Base-by-base conservation (phyloP, 805 yeast species). In the Barnettozyma botsteinii region DNA sequence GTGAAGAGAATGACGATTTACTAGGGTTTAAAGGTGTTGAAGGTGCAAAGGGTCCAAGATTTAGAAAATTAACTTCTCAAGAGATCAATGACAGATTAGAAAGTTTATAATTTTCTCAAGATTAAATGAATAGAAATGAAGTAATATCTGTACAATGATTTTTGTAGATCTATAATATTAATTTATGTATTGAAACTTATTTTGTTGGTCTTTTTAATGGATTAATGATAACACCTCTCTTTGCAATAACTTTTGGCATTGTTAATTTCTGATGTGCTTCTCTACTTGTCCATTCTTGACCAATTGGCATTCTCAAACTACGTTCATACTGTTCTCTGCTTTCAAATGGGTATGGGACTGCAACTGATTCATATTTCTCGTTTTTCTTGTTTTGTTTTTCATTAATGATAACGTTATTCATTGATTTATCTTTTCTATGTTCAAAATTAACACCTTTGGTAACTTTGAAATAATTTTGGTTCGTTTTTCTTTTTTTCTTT, bases 11-110 rank as follows among this genome's bases (percentile, higher is more conserved):
- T 52, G 87, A 84, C 45, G 80, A 81, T 37, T 57, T 83, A 58
- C 73, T 91, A 49, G 97, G 97, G 0, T 86, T 80, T 66, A 76
- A 76, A 56, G 98, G 98, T 40, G 89, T 85, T 11, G 72, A 69
- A 40, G 73, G 70, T 31, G 81, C 72, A n/a, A 66, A 63, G 38
- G 98, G 99, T 7, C 98, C 98, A 38, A 73, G 98, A 53, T 89
- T 84, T 63, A 81, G 82, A 60, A 83, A 81, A 59, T 73, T 93
- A 52, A 64, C 89, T 24, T 71, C 94, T 6, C 94, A 89, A 65
- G 98, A 93, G 67, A 85, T 93, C 57, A 86, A 89, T 64, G 99
- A 93, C 68, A 81, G 98, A 66, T 73, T 93, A 56, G 96, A 88
- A 53, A 87, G 96, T 46, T 75, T 91, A 66, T 89, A 71, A 63